These are phyloP conservation scores for Holtermanniella nyarrowii DNA, from an alignment of 768 basidiomycete species.

Conservation along the genomic window DNA sequence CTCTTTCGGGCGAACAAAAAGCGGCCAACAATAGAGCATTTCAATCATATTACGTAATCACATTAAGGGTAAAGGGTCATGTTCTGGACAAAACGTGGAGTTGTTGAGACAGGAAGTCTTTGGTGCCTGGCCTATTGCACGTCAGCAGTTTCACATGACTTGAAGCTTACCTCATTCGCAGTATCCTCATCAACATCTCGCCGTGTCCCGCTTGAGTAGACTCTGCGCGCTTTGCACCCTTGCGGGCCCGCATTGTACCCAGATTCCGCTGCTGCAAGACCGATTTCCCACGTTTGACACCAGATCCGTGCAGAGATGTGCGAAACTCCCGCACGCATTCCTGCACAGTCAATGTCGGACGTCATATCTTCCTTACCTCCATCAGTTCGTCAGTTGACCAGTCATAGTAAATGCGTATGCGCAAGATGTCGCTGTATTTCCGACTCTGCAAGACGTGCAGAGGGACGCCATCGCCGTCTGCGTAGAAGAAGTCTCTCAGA, in stretches of 20 bases:
- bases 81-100: constrained; percentile 56
- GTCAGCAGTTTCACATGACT: neutral
- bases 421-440: constrained; percentile 83
- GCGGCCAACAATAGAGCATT: too few species aligned
- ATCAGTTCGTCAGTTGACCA: constrained; percentile 51
- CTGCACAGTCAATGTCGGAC: neutral
- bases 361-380: constrained; percentile 29
- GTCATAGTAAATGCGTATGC: constrained; percentile 89
- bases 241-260: constrained; percentile 88
- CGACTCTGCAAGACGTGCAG: constrained; percentile 80
- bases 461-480: constrained; percentile 69
- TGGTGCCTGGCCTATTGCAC: constrained; percentile 51
- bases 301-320: constrained; percentile 90
- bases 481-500: constrained; percentile 88
- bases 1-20: too few species aligned
- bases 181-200: constrained; percentile 86
- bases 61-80: too few species aligned
- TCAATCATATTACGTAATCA: too few species aligned
- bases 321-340: constrained; percentile 5
- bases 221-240: constrained; percentile 79
- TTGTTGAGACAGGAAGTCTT: constrained; percentile 81
- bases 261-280: constrained; percentile 87
- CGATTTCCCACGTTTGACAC: constrained; percentile 79
- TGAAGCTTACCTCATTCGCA: constrained; percentile 74
- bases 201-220: constrained; percentile 54